These are phyloP conservation scores for Colletotrichum sp. DNA, from an alignment of 2,329 filamentous ascomycete species.

Conservation along the genomic window DNA sequence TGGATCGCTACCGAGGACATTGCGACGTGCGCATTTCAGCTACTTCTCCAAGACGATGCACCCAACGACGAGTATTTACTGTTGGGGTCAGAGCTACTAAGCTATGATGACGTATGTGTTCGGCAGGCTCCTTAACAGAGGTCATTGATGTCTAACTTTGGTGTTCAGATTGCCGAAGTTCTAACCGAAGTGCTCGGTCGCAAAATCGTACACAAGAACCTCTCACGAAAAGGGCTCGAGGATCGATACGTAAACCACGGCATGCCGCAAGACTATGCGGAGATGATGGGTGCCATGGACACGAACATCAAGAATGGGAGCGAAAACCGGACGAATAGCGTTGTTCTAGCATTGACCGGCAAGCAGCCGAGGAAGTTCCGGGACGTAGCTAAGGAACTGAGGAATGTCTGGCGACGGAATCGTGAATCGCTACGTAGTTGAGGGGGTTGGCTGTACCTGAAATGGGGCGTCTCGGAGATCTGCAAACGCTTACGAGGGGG, in stretches of 20 bases:
- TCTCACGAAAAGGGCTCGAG: conserved; percentile 31
- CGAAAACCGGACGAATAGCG: conserved; percentile 38
- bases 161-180: conserved; percentile 31
- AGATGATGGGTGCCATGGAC: conserved; percentile 36
- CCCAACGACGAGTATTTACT: conserved; percentile 45
- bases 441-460: not conserved
- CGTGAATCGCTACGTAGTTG: not conserved
- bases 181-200: conserved; percentile 34
- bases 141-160: not conserved
- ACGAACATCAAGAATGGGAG: conserved; percentile 33
- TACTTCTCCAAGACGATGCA: conserved; percentile 39
- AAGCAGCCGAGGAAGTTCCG: conserved; percentile 27
- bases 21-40: conserved; percentile 44
- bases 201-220: conserved; percentile 36
- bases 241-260: conserved; percentile 26
- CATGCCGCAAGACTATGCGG: conserved; percentile 33
- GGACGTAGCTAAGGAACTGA: not conserved
- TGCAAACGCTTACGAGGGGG: not conserved
- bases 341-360: conserved; percentile 36
- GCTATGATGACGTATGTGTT: conserved; percentile 34
- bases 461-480: not conserved
- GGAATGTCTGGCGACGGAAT: not conserved
- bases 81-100: conserved; percentile 39
- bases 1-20: conserved; percentile 52
- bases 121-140: not conserved